phyloP scores from a whole-genome alignment of 176 grass and related monocot genomes.

The Thalia dealbata region DNA sequence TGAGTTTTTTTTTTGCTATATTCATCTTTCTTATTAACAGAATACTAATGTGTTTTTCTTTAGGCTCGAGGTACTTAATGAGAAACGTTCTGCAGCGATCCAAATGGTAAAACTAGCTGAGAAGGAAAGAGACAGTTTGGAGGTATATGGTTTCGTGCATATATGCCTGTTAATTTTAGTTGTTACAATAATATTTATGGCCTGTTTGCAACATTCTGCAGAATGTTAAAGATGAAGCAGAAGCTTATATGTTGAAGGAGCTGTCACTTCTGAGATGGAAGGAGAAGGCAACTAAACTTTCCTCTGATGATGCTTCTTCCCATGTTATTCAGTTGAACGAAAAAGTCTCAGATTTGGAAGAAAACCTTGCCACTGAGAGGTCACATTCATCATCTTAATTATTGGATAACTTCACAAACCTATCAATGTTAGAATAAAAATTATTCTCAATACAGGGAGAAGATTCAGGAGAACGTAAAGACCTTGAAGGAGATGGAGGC shows the following conservation, averaged over 20 bases:
- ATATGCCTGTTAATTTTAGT: neutral
- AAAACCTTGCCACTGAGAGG: slow-evolving; percentile 57
- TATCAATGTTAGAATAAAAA: slow-evolving; percentile 16
- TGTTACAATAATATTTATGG: neutral
- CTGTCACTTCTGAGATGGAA: slow-evolving; percentile 82
- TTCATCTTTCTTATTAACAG: slow-evolving; percentile 20
- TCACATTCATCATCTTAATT: slow-evolving; percentile 24
- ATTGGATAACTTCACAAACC: neutral
- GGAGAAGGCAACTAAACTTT: slow-evolving; percentile 69
- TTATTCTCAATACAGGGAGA: slow-evolving; percentile 46
- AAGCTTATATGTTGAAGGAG: slow-evolving; percentile 90
- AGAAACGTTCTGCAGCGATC: slow-evolving; percentile 62
- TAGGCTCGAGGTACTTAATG: slow-evolving; percentile 85
- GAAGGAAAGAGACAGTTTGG: slow-evolving; percentile 93
- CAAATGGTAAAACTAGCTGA: slow-evolving; percentile 94
- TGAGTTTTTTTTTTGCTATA: neutral
- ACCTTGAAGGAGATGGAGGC: slow-evolving; percentile 59
- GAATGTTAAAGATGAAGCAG: slow-evolving; percentile 96
- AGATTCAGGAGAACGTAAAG: slow-evolving; percentile 49
- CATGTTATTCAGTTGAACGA: slow-evolving; percentile 51
- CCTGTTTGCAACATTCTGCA: slow-evolving; percentile 23
- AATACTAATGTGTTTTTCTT: slow-evolving; percentile 10
- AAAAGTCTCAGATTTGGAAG: slow-evolving; percentile 45
- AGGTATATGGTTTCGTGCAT: slow-evolving; percentile 29
- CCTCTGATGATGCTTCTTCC: slow-evolving; percentile 66